Evolutionary conservation across 2,329 filamentous ascomycete species (phyloP).

Genomic region (Diaporthe australafricana): DNA sequence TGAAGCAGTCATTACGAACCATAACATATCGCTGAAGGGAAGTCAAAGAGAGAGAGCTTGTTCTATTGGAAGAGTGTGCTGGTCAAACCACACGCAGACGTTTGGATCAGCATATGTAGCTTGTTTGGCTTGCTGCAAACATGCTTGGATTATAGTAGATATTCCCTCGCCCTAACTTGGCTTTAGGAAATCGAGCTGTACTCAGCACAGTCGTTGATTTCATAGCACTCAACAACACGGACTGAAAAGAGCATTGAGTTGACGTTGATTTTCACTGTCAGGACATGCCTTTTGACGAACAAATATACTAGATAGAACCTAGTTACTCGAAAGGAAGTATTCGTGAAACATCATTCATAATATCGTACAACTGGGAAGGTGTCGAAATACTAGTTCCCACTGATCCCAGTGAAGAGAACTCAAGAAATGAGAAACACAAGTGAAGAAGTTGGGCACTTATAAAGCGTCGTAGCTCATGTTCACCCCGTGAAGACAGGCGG

Average conservation of each 20-base stretch:
- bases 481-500: slow-evolving; percentile 40
- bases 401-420: not conserved
- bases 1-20: too few species aligned
- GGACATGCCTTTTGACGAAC: not conserved
- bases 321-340: not conserved
- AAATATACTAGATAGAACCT: not conserved
- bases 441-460: not conserved
- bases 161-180: too few species aligned
- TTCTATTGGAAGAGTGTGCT: too few species aligned
- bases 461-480: not conserved
- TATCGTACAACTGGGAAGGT: not conserved
- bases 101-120: not conserved
- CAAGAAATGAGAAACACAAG: not conserved
- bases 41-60: too few species aligned
- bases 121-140: not conserved
- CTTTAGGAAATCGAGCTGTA: not conserved
- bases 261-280: not conserved
- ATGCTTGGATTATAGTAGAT: too few species aligned
- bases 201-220: not conserved
- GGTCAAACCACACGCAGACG: not conserved
- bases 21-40: too few species aligned
- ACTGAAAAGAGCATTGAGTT: not conserved
- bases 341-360: not conserved
- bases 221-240: not conserved
- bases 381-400: not conserved